phyloP scores from a whole-genome alignment of 768 basidiomycete species.

The Russula lepida region DNA sequence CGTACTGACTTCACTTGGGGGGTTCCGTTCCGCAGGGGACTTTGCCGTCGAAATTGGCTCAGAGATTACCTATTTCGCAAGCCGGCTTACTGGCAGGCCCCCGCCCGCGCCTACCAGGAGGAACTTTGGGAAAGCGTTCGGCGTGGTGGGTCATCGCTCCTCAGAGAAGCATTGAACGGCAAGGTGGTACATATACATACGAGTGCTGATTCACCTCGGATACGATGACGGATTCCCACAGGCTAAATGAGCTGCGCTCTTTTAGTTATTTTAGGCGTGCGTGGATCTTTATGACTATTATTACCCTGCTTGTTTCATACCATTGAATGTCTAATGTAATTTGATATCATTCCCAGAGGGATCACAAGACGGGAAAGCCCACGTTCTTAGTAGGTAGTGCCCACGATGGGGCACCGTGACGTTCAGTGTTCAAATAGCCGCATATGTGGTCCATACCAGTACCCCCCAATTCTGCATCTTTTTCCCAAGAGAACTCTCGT shows the following conservation, averaged over 20 bases:
- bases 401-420: background rate
- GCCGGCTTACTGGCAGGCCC: constrained; percentile 30
- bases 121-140: constrained; percentile 11
- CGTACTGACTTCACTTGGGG: background rate
- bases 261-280: too few species aligned
- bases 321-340: too few species aligned
- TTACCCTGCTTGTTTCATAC: too few species aligned
- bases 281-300: too few species aligned
- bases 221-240: too few species aligned
- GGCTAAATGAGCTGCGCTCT: too few species aligned
- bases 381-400: background rate
- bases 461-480: background rate
- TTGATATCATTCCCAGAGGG: too few species aligned
- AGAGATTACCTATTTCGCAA: constrained; percentile 56
- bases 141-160: constrained; percentile 4
- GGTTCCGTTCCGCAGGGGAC: background rate
- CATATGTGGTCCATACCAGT: background rate
- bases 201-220: too few species aligned
- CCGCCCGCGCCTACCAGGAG: background rate
- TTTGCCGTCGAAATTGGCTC: constrained; percentile 45
- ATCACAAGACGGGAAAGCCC: too few species aligned
- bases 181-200: background rate
- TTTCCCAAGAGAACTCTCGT: background rate
- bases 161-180: background rate
- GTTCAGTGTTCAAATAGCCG: background rate